Conservation (phyloP, 306 rosid genomes). For the Sechiopsis laciniata region DNA sequence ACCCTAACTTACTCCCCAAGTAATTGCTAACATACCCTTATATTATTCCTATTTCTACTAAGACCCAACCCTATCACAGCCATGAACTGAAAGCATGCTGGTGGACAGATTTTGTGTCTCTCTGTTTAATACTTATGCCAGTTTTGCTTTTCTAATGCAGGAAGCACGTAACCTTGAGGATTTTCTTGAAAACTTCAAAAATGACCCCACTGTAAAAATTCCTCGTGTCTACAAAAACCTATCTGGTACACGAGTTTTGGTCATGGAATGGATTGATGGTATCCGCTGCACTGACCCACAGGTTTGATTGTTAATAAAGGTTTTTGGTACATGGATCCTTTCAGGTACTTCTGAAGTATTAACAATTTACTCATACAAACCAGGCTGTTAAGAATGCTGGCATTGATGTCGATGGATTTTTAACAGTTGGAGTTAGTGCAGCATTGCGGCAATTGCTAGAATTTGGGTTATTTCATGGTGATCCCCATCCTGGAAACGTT, state of each 20-base stretch:
- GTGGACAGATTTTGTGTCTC: not conserved
- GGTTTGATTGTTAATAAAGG: conserved; percentile 44
- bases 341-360: conserved; percentile 22
- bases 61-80: no score
- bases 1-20: no score
- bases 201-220: conserved; percentile 92
- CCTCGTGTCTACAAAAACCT: conserved; percentile 75
- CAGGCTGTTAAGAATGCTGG: conserved; percentile 91
- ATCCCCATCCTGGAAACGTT: conserved; percentile 98
- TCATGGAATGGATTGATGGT: conserved; percentile 99
- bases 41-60: no score
- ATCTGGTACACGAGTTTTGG: conserved; percentile 81
- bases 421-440: conserved; percentile 96
- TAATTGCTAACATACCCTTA: no score
- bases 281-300: conserved; percentile 88
- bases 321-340: conserved; percentile 15
- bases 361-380: conserved; percentile 30
- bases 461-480: conserved; percentile 97
- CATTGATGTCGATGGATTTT: conserved; percentile 74
- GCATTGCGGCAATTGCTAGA: conserved; percentile 91
- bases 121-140: not conserved
- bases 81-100: not conserved
- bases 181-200: conserved; percentile 81
- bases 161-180: conserved; percentile 97
- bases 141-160: conserved; percentile 41